Base-by-base conservation (phyloP, 225 moss, liverwort and hornwort genomes). In the Pleurozium schreberi region DNA sequence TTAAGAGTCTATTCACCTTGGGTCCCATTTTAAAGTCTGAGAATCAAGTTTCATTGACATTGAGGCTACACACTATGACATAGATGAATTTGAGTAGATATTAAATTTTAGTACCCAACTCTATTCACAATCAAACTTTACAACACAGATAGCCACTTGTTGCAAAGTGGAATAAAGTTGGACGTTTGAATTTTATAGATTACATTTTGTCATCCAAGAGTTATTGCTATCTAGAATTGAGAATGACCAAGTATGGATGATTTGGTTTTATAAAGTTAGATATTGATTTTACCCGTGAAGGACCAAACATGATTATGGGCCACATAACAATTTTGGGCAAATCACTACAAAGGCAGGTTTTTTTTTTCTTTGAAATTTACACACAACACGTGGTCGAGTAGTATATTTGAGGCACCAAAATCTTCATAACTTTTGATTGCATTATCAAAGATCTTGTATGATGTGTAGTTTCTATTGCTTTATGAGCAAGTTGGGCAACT, bases 41-140 rank as follows among this genome's bases (percentile, higher is more conserved):
- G 5, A 75, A 75, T 20, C 12, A 75, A 49, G 12, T 20, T 10
- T 1, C 0, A 75, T 2, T 49, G 20, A 75, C 0, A 4, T 0
- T 0, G 2, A 20, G 8, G 12, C 9, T 33, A 15, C 1, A 49
- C 20, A 33, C 33, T 2, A 22, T 10, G 15, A 15, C 8, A 63
- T 47, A 34, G 23, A 36, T 57, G 5, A 78, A 10, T 78, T 78
- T 55, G 23, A 36, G 4, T 26, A 16, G 11, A 3, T n/a, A 79
- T 26, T 17, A 57, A 79, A 57, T 26, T 40, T 61, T 20, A 2
- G 21, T 20, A 60, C 43, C 8, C 8, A 33, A 60, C 2, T 60
- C 42, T 19, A 20, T 18, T 42, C 3, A 18, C 4, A 3, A 60
- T 18, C 13, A 81, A 30, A 30, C 1, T 59, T 40, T 81, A 60